Evolutionary conservation across 192 early-diverging fungal species (phyloP), one percentile per base, ranked within the genome.

Genomic region (Coemansia sp.): DNA sequence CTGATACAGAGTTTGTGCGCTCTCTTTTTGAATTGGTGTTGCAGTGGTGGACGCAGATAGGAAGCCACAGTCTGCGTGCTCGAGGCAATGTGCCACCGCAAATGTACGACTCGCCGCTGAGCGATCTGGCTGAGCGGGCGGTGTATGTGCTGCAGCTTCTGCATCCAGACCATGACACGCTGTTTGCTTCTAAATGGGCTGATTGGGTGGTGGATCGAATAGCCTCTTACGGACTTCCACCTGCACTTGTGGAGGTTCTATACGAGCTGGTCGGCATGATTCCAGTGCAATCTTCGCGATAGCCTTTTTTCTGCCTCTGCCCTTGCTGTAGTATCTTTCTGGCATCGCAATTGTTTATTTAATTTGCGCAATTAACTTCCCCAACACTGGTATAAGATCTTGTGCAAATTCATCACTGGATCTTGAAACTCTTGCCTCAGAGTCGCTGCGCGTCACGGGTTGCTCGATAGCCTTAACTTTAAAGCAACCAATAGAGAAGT

Each of bases 61-160:
- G 76, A 46, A 46, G 39, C 17, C 25, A 57, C 53, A 31, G 51
- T 50, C 54, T 39, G 51, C 46, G 63, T 62, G 62, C 66, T 50
- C 58, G 59, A 51, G 56, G 24, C 57, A 20, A 64, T 25, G 46
- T 36, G 46, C 59, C 66, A 19, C 31, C 46, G 46, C n/a, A 57
- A n/a, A 54, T 32, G 51, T 29, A 61, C 51, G 74, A 81, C 51
- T 67, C 70, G 67, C 74, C 74, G 23, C 33, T 76, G 57, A 59
- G 54, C 57, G 79, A 81, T 20, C 63, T 81, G 51, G 79, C 79
- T 7, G 79, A 81, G 63, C 69, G 79, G 5, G 79, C 79, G 3
- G 64, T 81, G 54, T 70, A 72, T 46, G 71, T 81, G 23, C 61
- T 81, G 51, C 79, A 81, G 67, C 61, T 72, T 24, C 51, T 81